A percentile compares a stretch with the other conserved stretches of the same genome.
Evolutionary conservation across 2,329 filamentous ascomycete genomes (phyloP).

Genomic region (Neocucurbitaria cava): DNA sequence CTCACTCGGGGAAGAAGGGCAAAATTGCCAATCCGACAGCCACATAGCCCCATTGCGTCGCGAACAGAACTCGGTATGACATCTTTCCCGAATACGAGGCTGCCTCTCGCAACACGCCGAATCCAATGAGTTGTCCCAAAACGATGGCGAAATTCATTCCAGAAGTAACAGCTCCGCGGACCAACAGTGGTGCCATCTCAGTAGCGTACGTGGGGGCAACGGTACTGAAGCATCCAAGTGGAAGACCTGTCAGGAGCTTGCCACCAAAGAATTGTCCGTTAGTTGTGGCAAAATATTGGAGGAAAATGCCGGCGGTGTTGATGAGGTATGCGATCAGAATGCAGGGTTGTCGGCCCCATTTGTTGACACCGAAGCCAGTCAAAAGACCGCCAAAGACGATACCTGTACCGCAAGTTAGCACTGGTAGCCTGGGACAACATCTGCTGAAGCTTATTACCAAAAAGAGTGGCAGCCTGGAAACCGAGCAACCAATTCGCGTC

Average conservation of each 20-base stretch:
- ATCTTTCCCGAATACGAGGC: constrained; percentile 27
- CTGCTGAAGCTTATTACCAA: constrained; percentile 2
- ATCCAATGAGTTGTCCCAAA: constrained; percentile 23
- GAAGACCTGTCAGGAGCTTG: constrained; percentile 21
- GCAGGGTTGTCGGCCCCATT: constrained; percentile 17
- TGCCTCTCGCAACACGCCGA: constrained; percentile 22
- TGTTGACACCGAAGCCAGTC: constrained; percentile 16
- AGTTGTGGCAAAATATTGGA: constrained; percentile 21
- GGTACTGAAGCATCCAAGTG: constrained; percentile 18
- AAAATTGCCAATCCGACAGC: constrained; percentile 33
- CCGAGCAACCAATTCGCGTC: constrained; percentile 25
- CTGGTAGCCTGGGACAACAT: neutral
- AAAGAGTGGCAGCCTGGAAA: constrained; percentile 21
- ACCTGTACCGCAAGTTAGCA: neutral
- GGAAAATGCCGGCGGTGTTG: constrained; percentile 23
- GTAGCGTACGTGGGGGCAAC: constrained; percentile 16
- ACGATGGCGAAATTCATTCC: constrained; percentile 26
- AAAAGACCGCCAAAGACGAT: constrained; percentile 22
- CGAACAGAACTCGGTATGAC: constrained; percentile 38
- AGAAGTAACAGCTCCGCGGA: constrained; percentile 20
- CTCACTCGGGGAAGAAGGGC: constrained; percentile 44
- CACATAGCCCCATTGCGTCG: constrained; percentile 44
- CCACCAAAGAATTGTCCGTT: constrained; percentile 19
- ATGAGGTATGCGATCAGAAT: constrained; percentile 20
- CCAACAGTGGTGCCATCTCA: constrained; percentile 19